Conservation (phyloP, 495 filamentous ascomycete species). For the Thozetella sp. region DNA sequence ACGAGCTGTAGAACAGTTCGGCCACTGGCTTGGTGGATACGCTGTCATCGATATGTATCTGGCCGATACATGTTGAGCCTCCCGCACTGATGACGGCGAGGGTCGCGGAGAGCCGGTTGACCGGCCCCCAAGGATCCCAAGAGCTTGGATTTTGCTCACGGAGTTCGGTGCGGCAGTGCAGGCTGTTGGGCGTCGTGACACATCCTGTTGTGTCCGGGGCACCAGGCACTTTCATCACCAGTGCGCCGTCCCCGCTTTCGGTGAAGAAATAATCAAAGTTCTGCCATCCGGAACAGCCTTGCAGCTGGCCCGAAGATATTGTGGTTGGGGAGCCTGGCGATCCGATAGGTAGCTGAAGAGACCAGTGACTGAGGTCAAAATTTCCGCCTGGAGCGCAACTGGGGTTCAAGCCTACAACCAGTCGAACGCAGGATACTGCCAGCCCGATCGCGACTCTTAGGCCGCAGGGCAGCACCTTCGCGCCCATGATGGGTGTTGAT, state of each 20-base stretch:
- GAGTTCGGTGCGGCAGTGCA: conserved; percentile 44
- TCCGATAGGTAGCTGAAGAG: conserved; percentile 39
- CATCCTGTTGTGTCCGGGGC: conserved; percentile 29
- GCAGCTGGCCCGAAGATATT: conserved; percentile 22
- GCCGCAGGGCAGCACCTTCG: too few species aligned
- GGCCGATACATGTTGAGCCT: too few species aligned
- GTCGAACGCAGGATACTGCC: too few species aligned
- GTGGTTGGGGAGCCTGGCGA: conserved; percentile 19
- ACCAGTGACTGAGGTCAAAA: conserved; percentile 30
- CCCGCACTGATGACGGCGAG: too few species aligned
- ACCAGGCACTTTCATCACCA: conserved; percentile 36
- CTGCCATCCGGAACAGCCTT: conserved; percentile 33
- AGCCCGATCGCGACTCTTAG: too few species aligned
- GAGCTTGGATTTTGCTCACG: conserved; percentile 29
- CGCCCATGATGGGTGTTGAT: too few species aligned
- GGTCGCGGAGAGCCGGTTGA: conserved; percentile 29
- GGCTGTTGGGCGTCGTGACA: conserved; percentile 32
- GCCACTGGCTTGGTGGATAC: conserved; percentile 33
- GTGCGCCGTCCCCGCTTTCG: conserved; percentile 21
- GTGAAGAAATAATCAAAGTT: conserved; percentile 36
- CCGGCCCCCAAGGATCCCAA: conserved; percentile 27
- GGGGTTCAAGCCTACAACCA: too few species aligned
- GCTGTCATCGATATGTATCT: conserved; percentile 32
- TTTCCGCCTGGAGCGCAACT: conserved; percentile 38
- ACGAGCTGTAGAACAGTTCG: conserved; percentile 33